Evolutionary conservation across 345 rosid species (phyloP).

Genomic region (Nasturtium officinale): DNA sequence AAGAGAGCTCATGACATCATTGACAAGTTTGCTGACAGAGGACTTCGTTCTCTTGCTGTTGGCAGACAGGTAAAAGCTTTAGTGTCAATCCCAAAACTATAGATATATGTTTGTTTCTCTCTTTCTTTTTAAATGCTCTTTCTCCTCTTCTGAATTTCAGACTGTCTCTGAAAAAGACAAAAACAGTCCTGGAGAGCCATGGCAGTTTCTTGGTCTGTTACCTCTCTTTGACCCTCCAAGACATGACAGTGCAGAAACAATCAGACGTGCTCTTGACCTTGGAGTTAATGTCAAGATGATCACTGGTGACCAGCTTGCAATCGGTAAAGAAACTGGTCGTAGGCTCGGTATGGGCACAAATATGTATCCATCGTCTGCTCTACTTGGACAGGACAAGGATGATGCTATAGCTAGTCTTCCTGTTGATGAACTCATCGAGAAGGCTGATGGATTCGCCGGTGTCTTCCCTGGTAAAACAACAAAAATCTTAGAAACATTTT

Average conservation of each 20-base stretch:
- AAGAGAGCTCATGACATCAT: constrained; percentile 77
- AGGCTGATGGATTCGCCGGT: constrained; percentile 96
- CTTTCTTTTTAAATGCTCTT: constrained; percentile 3
- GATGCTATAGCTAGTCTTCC: constrained; percentile 55
- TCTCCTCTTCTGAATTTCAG: constrained; percentile 39
- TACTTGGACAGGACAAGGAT: constrained; percentile 71
- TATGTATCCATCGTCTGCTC: constrained; percentile 95
- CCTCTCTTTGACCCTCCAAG: constrained; percentile 97
- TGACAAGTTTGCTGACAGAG: constrained; percentile 86
- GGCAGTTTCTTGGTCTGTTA: constrained; percentile 85
- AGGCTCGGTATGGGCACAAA: constrained; percentile 97
- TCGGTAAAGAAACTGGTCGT: constrained; percentile 91
- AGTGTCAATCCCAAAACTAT: background rate
- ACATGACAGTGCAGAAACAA: constrained; percentile 96
- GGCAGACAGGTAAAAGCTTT: constrained; percentile 59
- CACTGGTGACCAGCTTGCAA: constrained; percentile 93
- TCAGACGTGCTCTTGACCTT: constrained; percentile 78
- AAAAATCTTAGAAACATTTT: background rate
- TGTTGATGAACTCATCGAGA: constrained; percentile 88
- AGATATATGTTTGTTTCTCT: constrained; percentile 12
- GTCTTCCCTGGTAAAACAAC: constrained; percentile 76
- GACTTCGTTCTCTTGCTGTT: constrained; percentile 80
- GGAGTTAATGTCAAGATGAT: constrained; percentile 97
- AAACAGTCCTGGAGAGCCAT: constrained; percentile 76
- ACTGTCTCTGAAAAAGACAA: constrained; percentile 61